These are phyloP conservation scores for Wickerhamiella cacticola DNA, from an alignment of 805 yeast genomes.

Conservation along the genomic window DNA sequence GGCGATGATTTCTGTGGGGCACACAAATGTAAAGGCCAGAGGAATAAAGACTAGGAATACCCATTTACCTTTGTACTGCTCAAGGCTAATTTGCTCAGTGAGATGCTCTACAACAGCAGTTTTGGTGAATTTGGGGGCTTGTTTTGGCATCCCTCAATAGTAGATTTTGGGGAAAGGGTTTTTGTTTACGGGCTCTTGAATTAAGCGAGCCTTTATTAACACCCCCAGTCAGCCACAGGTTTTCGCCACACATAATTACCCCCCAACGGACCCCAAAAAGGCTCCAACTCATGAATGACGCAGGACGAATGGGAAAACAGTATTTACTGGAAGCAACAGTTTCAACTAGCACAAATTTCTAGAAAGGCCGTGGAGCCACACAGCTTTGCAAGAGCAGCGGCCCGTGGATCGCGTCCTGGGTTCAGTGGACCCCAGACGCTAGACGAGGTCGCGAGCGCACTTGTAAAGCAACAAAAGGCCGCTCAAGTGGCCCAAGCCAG, in stretches of 20 bases:
- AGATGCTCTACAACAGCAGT: constrained; percentile 95
- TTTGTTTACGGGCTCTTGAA: no score
- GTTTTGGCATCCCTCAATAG: not conserved
- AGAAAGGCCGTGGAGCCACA: constrained; percentile 60
- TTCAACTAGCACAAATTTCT: constrained; percentile 57
- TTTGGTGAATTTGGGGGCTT: constrained; percentile 92
- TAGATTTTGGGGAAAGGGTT: not conserved
- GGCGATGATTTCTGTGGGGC: constrained; percentile 99
- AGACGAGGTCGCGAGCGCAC: constrained; percentile 32
- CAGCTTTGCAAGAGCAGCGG: constrained; percentile 74
- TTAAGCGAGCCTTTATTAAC: not conserved
- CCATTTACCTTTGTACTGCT: constrained; percentile 96
- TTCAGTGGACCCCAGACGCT: constrained; percentile 26
- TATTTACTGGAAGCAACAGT: constrained; percentile 65
- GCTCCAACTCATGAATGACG: constrained; percentile 8
- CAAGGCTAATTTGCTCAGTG: constrained; percentile 89
- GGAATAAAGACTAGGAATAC: constrained; percentile 94
- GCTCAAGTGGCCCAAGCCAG: constrained; percentile 20
- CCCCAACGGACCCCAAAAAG: not conserved
- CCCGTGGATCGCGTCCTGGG: constrained; percentile 37
- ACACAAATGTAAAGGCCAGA: constrained; percentile 97
- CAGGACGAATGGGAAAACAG: constrained; percentile 16
- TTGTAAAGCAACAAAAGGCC: constrained; percentile 23
- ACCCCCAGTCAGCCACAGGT: not conserved
- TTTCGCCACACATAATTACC: not conserved